Base-by-base conservation (phyloP, 495 filamentous ascomycete species). In the Aspergillus wentii region DNA sequence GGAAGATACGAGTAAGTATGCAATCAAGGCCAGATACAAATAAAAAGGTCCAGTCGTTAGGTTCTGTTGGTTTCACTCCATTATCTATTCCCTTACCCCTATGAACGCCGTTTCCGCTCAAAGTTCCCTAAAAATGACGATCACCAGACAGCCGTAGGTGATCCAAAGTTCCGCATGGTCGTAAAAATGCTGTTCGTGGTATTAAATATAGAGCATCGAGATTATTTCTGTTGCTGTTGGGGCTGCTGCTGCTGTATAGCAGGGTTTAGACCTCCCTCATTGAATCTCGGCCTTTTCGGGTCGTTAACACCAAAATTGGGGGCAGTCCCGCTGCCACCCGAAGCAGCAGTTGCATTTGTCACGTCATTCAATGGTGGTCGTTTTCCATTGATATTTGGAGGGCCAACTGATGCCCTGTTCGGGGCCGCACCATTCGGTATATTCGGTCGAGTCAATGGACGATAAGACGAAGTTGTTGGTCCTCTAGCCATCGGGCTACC, bases 321-420 rank as follows among this genome's bases (percentile, higher is more conserved):
- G 23, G 38, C 55, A 47, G 52, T 19, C 22, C 50, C 41, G 40
- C 47, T 48, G 20, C 41, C 30, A 14, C 50, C 41, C n/a, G 49
- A 25, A 5, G 46, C 32, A 19, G 42, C 30, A n/a, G 54, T 48
- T n/a, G 57, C 59, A 45, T 72, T 72, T 3, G 72, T 74, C 20
- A 76, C 68, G 41, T 76, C 73, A n/a, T 49, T 62, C 36, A 76
- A 44, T 1, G 71, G 72, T 15, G 68, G 66, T 18, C 68, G 55
- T 44, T 72, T 72, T 8, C 64, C 66, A 25, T 68, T 68, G 1
- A 52, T 17, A 34, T 64, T 65, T 22, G 59, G 57, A 9, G 61
- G 56, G 6, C 45, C 52, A 5, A 56, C 39, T 9, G 44, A 51
- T n/a, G 30, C 48, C 33, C 56, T 41, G 15, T 51, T 53, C 13